These are phyloP conservation scores for Hypoxylon fuscum DNA, from an alignment of 495 filamentous ascomycete genomes.

Conservation along the genomic window DNA sequence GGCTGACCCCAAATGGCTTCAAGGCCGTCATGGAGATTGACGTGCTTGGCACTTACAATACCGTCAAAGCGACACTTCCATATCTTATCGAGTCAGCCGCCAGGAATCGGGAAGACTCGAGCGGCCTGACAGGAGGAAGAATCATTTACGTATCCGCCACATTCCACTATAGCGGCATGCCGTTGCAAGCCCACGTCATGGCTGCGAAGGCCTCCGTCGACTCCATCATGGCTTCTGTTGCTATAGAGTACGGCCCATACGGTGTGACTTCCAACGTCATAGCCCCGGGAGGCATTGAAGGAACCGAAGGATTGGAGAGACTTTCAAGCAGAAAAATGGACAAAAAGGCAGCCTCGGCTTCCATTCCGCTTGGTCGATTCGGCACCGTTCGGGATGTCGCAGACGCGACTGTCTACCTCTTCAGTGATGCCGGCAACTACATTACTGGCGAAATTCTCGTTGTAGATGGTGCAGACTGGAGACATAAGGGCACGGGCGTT, in stretches of 20 bases:
- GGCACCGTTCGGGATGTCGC: conserved; percentile 90
- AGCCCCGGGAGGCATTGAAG: conserved; percentile 78
- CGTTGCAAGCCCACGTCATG: conserved; percentile 84
- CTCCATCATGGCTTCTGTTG: conserved; percentile 74
- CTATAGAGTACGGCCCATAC: conserved; percentile 86
- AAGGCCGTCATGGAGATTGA: conserved; percentile 97
- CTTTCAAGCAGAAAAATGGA: conserved; percentile 54
- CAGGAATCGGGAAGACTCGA: conserved; percentile 60
- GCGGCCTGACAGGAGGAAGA: conserved; percentile 73
- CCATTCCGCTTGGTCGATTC: conserved; percentile 73
- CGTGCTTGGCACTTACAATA: conserved; percentile 91
- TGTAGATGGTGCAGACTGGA: conserved; percentile 81
- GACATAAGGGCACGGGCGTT: conserved; percentile 56
- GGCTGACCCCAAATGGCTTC: conserved; percentile 87
- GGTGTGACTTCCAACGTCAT: conserved; percentile 92
- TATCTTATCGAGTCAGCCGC: conserved; percentile 77
- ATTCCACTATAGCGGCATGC: conserved; percentile 84
- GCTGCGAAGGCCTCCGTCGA: conserved; percentile 94
- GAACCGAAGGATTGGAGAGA: conserved; percentile 68
- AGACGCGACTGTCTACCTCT: conserved; percentile 88
- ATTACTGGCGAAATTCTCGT: conserved; percentile 81
- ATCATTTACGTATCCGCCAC: conserved; percentile 90
- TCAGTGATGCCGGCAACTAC: conserved; percentile 83
- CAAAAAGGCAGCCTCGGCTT: conserved; percentile 39
- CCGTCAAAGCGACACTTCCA: conserved; percentile 87